These are phyloP conservation scores for Aciculosporium take DNA, from an alignment of 2,329 filamentous ascomycete species.

Conservation along the genomic window DNA sequence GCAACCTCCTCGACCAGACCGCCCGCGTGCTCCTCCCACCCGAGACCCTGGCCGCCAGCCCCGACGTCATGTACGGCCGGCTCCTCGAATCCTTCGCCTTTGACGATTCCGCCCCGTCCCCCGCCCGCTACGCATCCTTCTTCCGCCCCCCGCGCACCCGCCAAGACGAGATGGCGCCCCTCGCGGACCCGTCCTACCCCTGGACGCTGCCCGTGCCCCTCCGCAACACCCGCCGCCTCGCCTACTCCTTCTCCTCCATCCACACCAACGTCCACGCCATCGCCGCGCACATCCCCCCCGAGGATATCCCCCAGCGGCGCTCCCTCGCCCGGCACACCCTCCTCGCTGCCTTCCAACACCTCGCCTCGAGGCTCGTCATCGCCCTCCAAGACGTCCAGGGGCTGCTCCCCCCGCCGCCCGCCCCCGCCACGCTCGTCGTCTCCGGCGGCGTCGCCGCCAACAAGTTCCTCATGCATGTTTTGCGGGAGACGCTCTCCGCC, in stretches of 20 bases:
- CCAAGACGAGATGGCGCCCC: constrained; percentile 38
- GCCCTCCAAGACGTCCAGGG: constrained; percentile 34
- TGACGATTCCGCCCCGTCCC: constrained; percentile 19
- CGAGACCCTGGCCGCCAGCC: constrained; percentile 35
- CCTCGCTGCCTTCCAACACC: constrained; percentile 74
- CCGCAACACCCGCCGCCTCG: constrained; percentile 38
- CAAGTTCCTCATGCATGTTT: constrained; percentile 56
- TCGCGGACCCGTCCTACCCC: constrained; percentile 22
- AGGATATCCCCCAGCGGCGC: constrained; percentile 47
- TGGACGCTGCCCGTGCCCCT: constrained; percentile 63
- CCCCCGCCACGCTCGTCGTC: constrained; percentile 51
- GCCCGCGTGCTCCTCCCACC: constrained; percentile 62
- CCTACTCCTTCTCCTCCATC: constrained; percentile 60
- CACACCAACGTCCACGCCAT: constrained; percentile 39
- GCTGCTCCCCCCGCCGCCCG: constrained; percentile 17
- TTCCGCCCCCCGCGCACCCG: constrained; percentile 47
- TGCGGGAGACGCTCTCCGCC: constrained; percentile 42
- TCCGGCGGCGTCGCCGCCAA: constrained; percentile 89
- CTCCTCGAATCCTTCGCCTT: constrained; percentile 72
- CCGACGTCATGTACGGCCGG: constrained; percentile 65
- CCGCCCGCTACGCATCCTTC: constrained; percentile 22
- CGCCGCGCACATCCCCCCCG: constrained; percentile 20
- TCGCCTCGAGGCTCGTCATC: constrained; percentile 60
- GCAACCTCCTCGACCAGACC: constrained; percentile 79
- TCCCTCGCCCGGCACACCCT: constrained; percentile 60